phyloP scores from a whole-genome alignment of 2,329 filamentous ascomycete genomes.

The Shiraia sp. region DNA sequence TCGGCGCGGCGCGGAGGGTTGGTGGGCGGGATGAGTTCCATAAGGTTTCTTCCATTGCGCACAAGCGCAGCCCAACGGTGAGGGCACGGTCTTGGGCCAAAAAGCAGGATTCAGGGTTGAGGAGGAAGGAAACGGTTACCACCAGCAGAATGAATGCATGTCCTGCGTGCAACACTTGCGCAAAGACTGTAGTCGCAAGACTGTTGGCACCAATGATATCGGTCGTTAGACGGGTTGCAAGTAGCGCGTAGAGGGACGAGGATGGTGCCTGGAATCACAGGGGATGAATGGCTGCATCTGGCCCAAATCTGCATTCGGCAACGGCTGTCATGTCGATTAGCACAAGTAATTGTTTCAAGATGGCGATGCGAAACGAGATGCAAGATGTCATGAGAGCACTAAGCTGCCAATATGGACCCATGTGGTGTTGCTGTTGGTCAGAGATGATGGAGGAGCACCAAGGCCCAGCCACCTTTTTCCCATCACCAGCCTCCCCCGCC shows the following conservation, averaged over 20 bases:
- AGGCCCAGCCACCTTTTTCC: constrained; percentile 25
- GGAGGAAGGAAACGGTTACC: constrained; percentile 2
- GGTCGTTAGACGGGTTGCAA: too few relatives aligned
- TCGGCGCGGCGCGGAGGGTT: neutral
- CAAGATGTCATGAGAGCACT: neutral
- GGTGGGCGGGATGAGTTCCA: neutral
- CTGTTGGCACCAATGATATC: neutral
- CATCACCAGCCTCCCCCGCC: constrained; percentile 29
- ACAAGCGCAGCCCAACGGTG: neutral
- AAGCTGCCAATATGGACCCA: too few relatives aligned
- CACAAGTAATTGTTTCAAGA: constrained; percentile 1
- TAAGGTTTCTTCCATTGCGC: neutral
- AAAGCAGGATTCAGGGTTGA: neutral
- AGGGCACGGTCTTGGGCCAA: neutral
- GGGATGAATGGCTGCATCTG: too few relatives aligned
- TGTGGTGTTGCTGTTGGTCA: constrained; percentile 15
- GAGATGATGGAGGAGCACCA: constrained; percentile 14
- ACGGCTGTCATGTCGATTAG: constrained; percentile 5
- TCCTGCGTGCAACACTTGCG: too few relatives aligned
- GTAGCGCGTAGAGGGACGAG: too few relatives aligned
- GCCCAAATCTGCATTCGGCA: neutral
- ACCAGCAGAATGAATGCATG: constrained; percentile 1
- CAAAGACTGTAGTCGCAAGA: too few relatives aligned
- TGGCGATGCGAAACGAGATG: neutral
- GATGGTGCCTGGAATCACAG: too few relatives aligned